Evolutionary conservation across 2,329 filamentous ascomycete species (phyloP).

Genomic region (Zasmidium angulare): DNA sequence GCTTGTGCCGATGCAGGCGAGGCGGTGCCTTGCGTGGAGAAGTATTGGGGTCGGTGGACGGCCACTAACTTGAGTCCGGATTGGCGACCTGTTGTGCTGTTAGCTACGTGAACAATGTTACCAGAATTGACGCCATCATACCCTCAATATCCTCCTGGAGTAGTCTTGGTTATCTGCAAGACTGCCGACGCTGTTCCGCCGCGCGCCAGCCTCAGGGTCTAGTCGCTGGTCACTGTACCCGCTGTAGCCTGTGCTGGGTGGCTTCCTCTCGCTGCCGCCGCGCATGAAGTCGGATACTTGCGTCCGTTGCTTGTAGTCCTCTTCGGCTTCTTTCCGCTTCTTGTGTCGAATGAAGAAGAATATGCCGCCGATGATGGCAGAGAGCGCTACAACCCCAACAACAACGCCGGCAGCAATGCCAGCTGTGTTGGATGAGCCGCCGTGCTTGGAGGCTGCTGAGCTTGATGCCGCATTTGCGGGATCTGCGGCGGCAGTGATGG

Average conservation of each 20-base stretch:
- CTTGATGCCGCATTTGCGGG: slow-evolving; percentile 42
- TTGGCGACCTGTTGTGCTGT: slow-evolving; percentile 15
- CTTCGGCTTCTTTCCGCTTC: slow-evolving; percentile 75
- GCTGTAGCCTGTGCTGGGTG: slow-evolving; percentile 62
- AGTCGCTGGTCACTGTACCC: slow-evolving; percentile 84
- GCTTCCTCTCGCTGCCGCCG: slow-evolving; percentile 53
- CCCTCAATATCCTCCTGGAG: slow-evolving; percentile 92
- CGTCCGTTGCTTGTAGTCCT: slow-evolving; percentile 79
- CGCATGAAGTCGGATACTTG: slow-evolving; percentile 71
- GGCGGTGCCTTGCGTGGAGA: slow-evolving; percentile 1
- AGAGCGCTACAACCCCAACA: slow-evolving; percentile 72
- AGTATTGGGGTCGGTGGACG: slow-evolving; percentile 6
- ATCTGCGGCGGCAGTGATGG: slow-evolving; percentile 24
- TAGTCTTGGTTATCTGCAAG: slow-evolving; percentile 92
- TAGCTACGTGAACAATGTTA: neutral
- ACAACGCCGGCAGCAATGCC: slow-evolving; percentile 88
- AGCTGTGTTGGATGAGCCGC: slow-evolving; percentile 62
- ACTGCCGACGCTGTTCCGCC: slow-evolving; percentile 73
- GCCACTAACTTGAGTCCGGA: slow-evolving; percentile 21
- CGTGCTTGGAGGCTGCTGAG: slow-evolving; percentile 37
- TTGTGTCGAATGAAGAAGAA: slow-evolving; percentile 76
- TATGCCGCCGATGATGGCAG: slow-evolving; percentile 64
- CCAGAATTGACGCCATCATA: slow-evolving; percentile 45
- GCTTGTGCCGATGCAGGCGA: slow-evolving; percentile 11
- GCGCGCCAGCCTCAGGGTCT: slow-evolving; percentile 65